Evolutionary conservation across 2,329 filamentous ascomycete genomes (phyloP).

Genomic region (Botrytis deweyae): DNA sequence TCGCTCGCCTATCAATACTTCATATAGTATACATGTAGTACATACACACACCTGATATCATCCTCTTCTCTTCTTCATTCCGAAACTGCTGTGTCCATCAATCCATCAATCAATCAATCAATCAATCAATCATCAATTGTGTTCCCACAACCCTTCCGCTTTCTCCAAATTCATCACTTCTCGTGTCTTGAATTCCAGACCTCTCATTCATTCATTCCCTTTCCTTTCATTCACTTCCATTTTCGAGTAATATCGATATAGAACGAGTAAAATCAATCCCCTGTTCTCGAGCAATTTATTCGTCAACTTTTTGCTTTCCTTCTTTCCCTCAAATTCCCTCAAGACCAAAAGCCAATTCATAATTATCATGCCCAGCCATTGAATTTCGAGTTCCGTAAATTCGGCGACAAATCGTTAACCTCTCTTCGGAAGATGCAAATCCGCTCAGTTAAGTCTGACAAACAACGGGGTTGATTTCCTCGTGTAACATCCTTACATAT

Average conservation of each 20-base stretch:
- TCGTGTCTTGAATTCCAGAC: background rate
- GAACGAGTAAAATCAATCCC: background rate
- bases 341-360: background rate
- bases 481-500: background rate
- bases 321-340: background rate
- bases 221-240: background rate
- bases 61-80: background rate
- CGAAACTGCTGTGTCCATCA: background rate
- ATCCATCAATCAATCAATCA: background rate
- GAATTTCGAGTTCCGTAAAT: background rate
- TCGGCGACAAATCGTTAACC: background rate
- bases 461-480: background rate
- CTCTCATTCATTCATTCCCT: background rate
- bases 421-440: background rate
- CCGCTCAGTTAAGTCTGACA: background rate
- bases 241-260: background rate
- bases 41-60: background rate
- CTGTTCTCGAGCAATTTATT: background rate
- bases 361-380: background rate
- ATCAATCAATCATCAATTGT: background rate
- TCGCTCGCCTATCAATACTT: background rate
- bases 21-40: constrained; percentile 1
- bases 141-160: background rate
- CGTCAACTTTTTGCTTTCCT: background rate
- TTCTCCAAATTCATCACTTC: background rate